phyloP scores from a whole-genome alignment of 2,329 filamentous ascomycete species.

The Diaporthe australafricana region DNA sequence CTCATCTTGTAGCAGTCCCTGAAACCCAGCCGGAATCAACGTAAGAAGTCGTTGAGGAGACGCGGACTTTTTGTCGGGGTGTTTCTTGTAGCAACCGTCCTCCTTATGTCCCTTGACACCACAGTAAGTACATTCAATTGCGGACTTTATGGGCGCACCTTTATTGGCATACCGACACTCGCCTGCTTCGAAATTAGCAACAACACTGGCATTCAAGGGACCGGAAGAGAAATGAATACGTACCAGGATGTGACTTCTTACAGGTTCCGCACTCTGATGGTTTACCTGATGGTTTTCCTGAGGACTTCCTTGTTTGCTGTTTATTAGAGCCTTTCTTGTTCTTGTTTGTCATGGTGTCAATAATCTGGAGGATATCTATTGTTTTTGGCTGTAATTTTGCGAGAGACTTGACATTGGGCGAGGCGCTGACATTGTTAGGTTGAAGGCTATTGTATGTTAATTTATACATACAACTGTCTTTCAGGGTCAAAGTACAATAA shows the following conservation, averaged over 20 bases:
- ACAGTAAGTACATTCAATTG: not conserved
- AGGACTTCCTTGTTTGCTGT: not conserved
- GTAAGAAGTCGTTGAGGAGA: no score
- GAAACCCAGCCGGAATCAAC: not conserved
- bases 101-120: not conserved
- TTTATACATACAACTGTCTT: not conserved
- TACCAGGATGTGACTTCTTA: not conserved
- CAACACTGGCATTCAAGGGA: not conserved
- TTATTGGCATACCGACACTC: not conserved
- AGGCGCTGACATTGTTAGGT: not conserved
- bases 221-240: not conserved
- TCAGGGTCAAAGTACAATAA: not conserved
- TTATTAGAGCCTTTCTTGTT: not conserved
- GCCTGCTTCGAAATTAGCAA: not conserved
- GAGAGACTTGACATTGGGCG: not conserved
- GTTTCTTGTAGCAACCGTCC: conserved; percentile 9
- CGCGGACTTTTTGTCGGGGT: not conserved
- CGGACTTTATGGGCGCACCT: not conserved
- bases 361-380: not conserved
- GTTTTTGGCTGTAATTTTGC: not conserved
- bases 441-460: not conserved
- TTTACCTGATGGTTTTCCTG: not conserved
- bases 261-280: not conserved
- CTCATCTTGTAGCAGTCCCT: not conserved
- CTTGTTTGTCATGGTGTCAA: conserved; percentile 1